These are phyloP conservation scores for Talaromyces borbonicus DNA, from an alignment of 495 filamentous ascomycete genomes.

Conservation along the genomic window DNA sequence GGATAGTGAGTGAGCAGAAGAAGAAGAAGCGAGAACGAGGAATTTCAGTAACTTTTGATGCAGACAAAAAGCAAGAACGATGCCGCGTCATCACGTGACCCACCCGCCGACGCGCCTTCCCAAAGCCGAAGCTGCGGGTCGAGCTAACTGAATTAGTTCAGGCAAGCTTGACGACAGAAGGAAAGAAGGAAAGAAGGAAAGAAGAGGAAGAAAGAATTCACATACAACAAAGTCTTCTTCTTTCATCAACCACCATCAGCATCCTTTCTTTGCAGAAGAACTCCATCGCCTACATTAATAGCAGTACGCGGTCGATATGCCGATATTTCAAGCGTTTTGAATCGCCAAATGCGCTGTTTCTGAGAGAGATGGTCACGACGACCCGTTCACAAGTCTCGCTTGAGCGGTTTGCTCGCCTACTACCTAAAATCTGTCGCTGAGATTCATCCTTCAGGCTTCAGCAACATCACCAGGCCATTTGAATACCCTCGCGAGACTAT, in stretches of 20 bases:
- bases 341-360: too few species aligned
- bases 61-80: too few species aligned
- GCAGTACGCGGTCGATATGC: too few species aligned
- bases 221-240: neutral
- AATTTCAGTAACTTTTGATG: too few species aligned
- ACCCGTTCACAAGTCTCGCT: constrained; percentile 31
- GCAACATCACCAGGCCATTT: constrained; percentile 1
- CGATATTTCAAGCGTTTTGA: too few species aligned
- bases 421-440: constrained; percentile 3
- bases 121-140: constrained; percentile 2
- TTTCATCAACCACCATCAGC: neutral
- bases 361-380: constrained; percentile 42
- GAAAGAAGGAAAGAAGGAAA: too few species aligned
- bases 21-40: neutral
- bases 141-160: too few species aligned
- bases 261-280: too few species aligned
- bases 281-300: neutral
- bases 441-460: neutral
- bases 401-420: constrained; percentile 34
- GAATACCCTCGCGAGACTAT: neutral
- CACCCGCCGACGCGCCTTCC: constrained; percentile 3
- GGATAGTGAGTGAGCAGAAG: too few species aligned
- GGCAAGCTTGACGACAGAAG: too few species aligned
- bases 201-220: neutral
- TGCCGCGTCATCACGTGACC: constrained; percentile 9